phyloP scores from a whole-genome alignment of 148 eudicot species.

The Fallopia convolvulus region DNA sequence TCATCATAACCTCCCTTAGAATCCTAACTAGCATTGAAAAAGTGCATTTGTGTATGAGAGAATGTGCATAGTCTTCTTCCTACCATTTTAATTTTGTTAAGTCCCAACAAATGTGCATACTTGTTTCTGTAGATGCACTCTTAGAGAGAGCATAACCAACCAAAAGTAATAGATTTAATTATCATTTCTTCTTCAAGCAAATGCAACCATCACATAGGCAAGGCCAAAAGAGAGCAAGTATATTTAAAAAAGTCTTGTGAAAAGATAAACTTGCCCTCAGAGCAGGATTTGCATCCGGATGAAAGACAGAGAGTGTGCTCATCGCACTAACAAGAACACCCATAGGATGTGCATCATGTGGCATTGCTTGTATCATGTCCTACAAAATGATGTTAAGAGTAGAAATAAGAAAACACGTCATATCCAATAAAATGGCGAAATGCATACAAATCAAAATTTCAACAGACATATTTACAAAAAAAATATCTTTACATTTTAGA shows the following conservation, averaged over 20 bases:
- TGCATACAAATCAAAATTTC: background rate
- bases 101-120: background rate
- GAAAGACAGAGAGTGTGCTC: conserved; percentile 91
- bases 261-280: conserved; percentile 58
- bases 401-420: background rate
- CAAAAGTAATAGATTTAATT: background rate
- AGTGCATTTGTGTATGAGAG: background rate
- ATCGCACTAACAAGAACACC: conserved; percentile 95
- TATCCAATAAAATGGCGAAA: background rate
- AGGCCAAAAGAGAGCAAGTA: background rate
- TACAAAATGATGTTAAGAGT: conserved; percentile 27
- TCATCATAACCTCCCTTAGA: background rate
- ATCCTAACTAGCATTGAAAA: background rate
- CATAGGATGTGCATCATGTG: conserved; percentile 99
- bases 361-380: conserved; percentile 95
- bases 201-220: background rate
- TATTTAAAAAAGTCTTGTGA: background rate
- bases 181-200: background rate
- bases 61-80: background rate
- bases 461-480: background rate
- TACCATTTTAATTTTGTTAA: background rate
- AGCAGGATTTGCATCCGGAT: conserved; percentile 99
- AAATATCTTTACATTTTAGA: background rate
- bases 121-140: background rate
- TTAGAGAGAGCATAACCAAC: background rate